These are phyloP conservation scores for Apiotrichum siamense DNA, from an alignment of 1,284 basidiomycete species.

Conservation along the genomic window DNA sequence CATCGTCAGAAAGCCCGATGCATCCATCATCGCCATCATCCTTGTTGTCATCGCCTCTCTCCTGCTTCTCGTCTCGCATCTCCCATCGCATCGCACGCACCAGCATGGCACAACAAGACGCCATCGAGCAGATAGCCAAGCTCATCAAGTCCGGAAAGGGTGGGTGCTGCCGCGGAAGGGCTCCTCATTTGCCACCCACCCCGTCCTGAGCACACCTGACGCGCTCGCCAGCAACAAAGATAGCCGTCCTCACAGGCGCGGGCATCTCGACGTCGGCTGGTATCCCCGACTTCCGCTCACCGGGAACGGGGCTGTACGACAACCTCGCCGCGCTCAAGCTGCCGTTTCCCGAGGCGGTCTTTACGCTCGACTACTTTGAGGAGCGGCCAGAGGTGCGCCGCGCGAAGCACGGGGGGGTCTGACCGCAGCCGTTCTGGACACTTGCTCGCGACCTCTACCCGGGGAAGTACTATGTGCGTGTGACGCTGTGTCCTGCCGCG, in stretches of 20 bases:
- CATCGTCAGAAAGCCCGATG: no score
- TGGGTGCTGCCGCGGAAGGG: no score
- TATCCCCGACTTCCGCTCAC: constrained; percentile 49
- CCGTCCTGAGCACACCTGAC: no score
- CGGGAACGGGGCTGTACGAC: constrained; percentile 53
- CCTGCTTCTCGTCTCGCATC: background rate
- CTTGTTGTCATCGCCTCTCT: no score
- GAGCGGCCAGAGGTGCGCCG: constrained; percentile 32
- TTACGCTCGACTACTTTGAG: constrained; percentile 50
- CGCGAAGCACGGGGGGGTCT: background rate
- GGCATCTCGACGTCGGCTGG: constrained; percentile 53
- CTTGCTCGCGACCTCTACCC: constrained; percentile 85
- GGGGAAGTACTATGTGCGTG: constrained; percentile 40
- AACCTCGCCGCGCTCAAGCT: constrained; percentile 53
- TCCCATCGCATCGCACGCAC: background rate
- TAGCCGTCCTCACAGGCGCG: constrained; percentile 52
- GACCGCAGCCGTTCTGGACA: constrained; percentile 60
- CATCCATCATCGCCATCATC: no score
- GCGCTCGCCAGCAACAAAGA: constrained; percentile 39
- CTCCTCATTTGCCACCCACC: background rate
- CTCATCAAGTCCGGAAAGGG: constrained; percentile 44
- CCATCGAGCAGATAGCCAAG: constrained; percentile 35
- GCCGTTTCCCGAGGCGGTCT: constrained; percentile 55
- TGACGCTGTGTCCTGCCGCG: no score
- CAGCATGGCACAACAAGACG: constrained; percentile 4